phyloP scores from a whole-genome alignment of 1,284 basidiomycete genomes.

The Pterulicium gracile region DNA sequence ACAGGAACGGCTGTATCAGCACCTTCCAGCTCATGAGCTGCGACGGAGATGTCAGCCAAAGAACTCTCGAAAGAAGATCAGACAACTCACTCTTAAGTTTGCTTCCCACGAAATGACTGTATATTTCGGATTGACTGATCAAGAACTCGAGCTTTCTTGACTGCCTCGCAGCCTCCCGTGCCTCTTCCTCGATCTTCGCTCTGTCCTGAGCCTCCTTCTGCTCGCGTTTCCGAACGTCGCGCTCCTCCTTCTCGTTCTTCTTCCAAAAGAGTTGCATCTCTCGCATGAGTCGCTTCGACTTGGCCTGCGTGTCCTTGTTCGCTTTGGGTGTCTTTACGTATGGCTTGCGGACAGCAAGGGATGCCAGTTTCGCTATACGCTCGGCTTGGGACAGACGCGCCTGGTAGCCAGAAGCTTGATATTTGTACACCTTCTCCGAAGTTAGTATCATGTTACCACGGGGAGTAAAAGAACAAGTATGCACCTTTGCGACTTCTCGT shows the following conservation, averaged over 20 bases:
- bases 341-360: conserved; percentile 74
- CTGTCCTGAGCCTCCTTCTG: conserved; percentile 90
- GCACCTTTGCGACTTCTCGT: conserved; percentile 76
- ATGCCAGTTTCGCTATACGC: conserved; percentile 68
- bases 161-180: conserved; percentile 89
- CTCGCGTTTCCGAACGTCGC: conserved; percentile 87
- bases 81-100: conserved; percentile 83
- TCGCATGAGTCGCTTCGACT: conserved; percentile 82
- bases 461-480: not conserved
- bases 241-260: conserved; percentile 94
- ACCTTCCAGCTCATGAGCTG: conserved; percentile 86
- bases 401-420: conserved; percentile 54
- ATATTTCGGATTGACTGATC: conserved; percentile 98
- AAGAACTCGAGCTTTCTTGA: conserved; percentile 97
- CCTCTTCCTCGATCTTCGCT: conserved; percentile 92
- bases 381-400: conserved; percentile 60
- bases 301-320: conserved; percentile 82
- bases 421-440: conserved; percentile 65
- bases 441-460: conserved; percentile 5
- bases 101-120: conserved; percentile 98
- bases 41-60: conserved; percentile 11
- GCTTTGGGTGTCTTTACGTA: conserved; percentile 75
- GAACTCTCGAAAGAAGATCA: conserved; percentile 6
- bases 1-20: conserved; percentile 33
- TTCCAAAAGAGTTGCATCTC: conserved; percentile 98